These are phyloP conservation scores for Cymbopogon citratus DNA, from an alignment of 176 grass and related monocot genomes.

Conservation along the genomic window DNA sequence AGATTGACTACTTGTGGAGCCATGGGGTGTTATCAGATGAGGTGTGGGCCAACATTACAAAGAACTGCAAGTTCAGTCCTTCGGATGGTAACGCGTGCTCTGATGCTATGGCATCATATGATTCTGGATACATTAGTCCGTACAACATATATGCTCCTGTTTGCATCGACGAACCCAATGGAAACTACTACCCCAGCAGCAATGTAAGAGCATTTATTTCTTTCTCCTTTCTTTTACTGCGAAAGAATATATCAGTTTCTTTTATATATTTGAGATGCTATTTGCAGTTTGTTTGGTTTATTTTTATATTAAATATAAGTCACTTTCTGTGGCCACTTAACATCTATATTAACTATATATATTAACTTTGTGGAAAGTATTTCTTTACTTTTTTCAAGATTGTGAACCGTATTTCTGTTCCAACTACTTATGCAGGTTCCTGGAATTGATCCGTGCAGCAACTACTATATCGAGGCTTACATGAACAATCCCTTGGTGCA, in stretches of 20 bases:
- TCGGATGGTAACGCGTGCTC: not conserved
- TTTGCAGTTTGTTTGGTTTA: not conserved
- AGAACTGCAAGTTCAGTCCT: conserved; percentile 18
- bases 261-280: not conserved
- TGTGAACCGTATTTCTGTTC: not conserved
- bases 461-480: conserved; percentile 1
- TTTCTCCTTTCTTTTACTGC: not conserved
- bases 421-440: conserved; percentile 10
- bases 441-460: conserved; percentile 36
- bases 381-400: not conserved
- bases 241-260: not conserved
- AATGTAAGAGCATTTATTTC: conserved; percentile 3
- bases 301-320: not conserved
- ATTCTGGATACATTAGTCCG: not conserved
- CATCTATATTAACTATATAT: no score
- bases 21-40: conserved; percentile 39
- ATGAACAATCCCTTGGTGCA: conserved; percentile 48
- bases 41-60: conserved; percentile 34
- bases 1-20: conserved; percentile 33
- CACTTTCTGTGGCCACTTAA: not conserved
- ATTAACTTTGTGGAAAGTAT: not conserved
- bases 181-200: conserved; percentile 22
- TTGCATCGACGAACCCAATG: conserved; percentile 12
- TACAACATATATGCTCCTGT: conserved; percentile 52
- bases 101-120: not conserved